Evolutionary conservation across 2,329 filamentous ascomycete species (phyloP).

Genomic region (Cladosporium colombiae): DNA sequence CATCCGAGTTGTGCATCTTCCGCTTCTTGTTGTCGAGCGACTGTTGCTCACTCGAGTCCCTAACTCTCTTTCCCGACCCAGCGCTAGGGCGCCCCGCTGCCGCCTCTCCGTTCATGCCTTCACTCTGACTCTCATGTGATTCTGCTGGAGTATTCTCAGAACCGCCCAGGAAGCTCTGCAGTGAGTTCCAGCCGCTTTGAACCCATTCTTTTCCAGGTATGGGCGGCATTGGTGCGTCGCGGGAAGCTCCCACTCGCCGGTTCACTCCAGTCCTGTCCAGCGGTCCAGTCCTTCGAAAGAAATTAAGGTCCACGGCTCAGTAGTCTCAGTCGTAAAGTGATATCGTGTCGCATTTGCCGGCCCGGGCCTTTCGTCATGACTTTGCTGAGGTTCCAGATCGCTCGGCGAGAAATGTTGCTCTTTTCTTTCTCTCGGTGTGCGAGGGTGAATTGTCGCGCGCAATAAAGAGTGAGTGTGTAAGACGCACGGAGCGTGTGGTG

Average conservation of each 20-base stretch:
- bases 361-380: conserved; percentile 1
- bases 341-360: not conserved
- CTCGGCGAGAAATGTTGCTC: not conserved
- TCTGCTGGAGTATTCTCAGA: not conserved
- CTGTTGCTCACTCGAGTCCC: not conserved
- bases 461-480: not conserved
- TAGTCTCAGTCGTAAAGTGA: not conserved
- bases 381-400: not conserved
- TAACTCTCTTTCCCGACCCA: not conserved
- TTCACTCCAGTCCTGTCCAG: not conserved
- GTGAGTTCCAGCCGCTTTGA: not conserved
- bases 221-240: not conserved
- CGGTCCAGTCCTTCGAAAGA: not conserved
- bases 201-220: not conserved
- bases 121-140: not conserved
- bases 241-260: not conserved
- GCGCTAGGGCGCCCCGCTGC: not conserved
- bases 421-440: not conserved
- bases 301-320: not conserved
- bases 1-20: not conserved
- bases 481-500: conserved; percentile 1
- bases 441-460: not conserved
- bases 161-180: not conserved
- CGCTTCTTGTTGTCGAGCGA: not conserved
- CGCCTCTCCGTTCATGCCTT: not conserved